Conservation (phyloP, 2,329 filamentous ascomycete species). For the Leptographium lundbergii region DNA sequence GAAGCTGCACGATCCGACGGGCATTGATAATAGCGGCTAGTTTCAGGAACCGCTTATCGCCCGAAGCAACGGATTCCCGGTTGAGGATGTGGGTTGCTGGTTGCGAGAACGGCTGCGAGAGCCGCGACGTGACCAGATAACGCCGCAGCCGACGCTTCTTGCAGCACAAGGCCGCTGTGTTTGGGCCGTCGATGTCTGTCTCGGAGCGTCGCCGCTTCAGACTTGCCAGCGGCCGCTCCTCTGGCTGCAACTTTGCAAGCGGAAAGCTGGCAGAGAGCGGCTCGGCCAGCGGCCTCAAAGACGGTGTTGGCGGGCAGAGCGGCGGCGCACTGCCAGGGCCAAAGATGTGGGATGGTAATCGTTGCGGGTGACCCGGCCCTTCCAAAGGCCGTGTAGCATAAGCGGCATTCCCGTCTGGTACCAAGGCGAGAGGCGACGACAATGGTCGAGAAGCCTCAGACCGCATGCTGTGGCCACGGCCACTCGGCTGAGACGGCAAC, state of each 20-base stretch:
- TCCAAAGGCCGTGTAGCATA: not conserved
- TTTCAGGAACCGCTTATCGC: slow-evolving; percentile 36
- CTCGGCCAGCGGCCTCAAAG: not conserved
- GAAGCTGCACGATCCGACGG: slow-evolving; percentile 12
- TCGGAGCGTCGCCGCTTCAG: slow-evolving; percentile 38
- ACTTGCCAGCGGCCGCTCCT: not conserved
- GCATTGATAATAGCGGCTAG: slow-evolving; percentile 29
- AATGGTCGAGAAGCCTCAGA: not conserved
- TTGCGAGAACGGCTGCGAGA: slow-evolving; percentile 56
- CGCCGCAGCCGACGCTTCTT: slow-evolving; percentile 58
- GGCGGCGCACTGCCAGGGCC: not conserved
- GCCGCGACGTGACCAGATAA: slow-evolving; percentile 53
- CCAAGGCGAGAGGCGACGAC: not conserved
- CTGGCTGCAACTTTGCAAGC: not conserved
- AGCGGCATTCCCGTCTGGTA: not conserved
- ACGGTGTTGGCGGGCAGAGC: not conserved
- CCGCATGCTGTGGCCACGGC: not conserved
- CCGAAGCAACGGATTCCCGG: slow-evolving; percentile 34
- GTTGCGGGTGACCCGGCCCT: not conserved
- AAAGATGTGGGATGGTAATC: not conserved
- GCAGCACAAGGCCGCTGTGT: slow-evolving; percentile 33
- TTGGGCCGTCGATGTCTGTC: slow-evolving; percentile 47
- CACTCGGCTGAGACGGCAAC: not conserved
- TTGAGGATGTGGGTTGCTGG: slow-evolving; percentile 59
- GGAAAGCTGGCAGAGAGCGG: not conserved